These are phyloP conservation scores for Ilex asprella DNA, from an alignment of 257 asterid genomes.

Conservation along the genomic window DNA sequence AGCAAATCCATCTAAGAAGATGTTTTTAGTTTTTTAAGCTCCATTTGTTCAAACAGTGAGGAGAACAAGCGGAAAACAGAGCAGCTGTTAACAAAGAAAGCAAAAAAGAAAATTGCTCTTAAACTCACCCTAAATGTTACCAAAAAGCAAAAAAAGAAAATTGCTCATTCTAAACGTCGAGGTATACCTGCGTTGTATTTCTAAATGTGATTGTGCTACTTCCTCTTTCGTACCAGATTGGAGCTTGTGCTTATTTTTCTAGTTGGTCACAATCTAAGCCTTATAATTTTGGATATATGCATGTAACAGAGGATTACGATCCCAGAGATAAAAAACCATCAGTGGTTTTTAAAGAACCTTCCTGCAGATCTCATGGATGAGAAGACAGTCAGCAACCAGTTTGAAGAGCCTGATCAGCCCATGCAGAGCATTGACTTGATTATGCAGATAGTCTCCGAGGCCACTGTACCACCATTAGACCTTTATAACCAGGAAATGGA, in stretches of 20 bases:
- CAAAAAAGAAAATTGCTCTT: too few relatives aligned
- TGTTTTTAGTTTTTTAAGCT: too few relatives aligned
- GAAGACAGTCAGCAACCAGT: slow-evolving; percentile 43
- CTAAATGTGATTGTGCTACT: background rate
- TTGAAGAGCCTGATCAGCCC: slow-evolving; percentile 85
- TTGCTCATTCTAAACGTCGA: background rate
- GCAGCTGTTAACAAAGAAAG: too few relatives aligned
- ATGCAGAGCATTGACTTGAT: slow-evolving; percentile 78
- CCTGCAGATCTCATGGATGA: slow-evolving; percentile 90
- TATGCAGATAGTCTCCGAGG: slow-evolving; percentile 90
- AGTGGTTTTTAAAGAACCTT: slow-evolving; percentile 83
- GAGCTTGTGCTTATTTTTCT: background rate
- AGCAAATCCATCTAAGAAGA: too few relatives aligned
- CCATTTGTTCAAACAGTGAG: too few relatives aligned
- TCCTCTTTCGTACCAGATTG: background rate
- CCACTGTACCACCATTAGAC: slow-evolving; percentile 87
- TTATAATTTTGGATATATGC: background rate
- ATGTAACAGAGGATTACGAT: slow-evolving; percentile 72
- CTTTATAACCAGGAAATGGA: slow-evolving; percentile 61
- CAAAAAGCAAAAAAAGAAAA: too few relatives aligned
- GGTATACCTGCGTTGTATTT: background rate
- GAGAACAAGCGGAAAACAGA: too few relatives aligned
- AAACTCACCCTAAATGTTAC: too few relatives aligned
- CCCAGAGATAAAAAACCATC: slow-evolving; percentile 61
- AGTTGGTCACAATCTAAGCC: slow-evolving; percentile 1